phyloP scores from a whole-genome alignment of 352 stramenopile genomes.

The Peronospora tabacina region DNA sequence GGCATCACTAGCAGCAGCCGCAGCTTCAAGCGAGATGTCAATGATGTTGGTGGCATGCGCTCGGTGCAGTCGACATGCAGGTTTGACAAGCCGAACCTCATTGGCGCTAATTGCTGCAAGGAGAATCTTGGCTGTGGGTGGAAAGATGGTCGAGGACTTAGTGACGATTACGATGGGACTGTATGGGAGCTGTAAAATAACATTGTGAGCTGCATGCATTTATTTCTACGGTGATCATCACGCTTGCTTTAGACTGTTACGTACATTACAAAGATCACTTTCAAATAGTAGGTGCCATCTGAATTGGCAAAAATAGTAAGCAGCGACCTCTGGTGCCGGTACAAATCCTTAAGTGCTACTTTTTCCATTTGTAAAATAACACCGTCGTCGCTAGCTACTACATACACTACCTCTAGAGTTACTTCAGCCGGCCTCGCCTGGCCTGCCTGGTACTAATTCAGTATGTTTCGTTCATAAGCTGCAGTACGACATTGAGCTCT shows the following conservation, averaged over 20 bases:
- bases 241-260: no score
- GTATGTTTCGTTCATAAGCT: slow-evolving; percentile 71
- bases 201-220: background rate
- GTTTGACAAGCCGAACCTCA: slow-evolving; percentile 8
- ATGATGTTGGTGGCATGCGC: slow-evolving; percentile 16
- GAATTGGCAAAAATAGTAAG: no score
- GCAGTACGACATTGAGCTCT: slow-evolving; percentile 67
- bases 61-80: slow-evolving; percentile 19
- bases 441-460: slow-evolving; percentile 20
- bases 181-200: slow-evolving; percentile 31
- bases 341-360: no score
- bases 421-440: background rate
- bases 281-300: no score
- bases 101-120: slow-evolving; percentile 3
- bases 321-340: no score
- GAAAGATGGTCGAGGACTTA: slow-evolving; percentile 4
- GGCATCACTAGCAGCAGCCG: slow-evolving; percentile 18
- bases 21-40: slow-evolving; percentile 15
- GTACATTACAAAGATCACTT: no score
- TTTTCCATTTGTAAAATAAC: no score
- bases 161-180: slow-evolving; percentile 21
- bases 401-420: slow-evolving; percentile 14
- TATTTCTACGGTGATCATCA: no score
- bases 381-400: slow-evolving; percentile 1
- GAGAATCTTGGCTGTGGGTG: slow-evolving; percentile 19